Base-by-base conservation (phyloP, 176 grass and related monocot species). In the Eragrostis curvula region DNA sequence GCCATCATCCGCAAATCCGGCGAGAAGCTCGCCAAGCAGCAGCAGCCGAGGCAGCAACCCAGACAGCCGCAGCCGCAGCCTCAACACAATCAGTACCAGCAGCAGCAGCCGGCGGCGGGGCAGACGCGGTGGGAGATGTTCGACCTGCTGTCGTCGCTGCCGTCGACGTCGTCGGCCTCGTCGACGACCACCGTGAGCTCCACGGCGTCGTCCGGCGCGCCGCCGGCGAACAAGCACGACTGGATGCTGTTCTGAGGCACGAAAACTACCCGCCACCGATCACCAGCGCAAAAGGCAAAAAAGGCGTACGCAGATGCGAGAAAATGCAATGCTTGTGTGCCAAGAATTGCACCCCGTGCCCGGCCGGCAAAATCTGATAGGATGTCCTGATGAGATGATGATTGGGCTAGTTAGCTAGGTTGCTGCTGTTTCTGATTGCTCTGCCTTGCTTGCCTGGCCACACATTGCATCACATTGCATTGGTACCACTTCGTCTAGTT, bases 131-230 rank as follows among this genome's bases (percentile, higher is more conserved):
- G 93, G 90, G 96, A 98, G 79, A 92, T 81, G 81, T 87, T 91
- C 46, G 96, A 98, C 83, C 92, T 94, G 51, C 90, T 98, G 32
- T 97, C 92, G 6, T 88, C 81, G 24, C 81, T 92, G 18, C 88
- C 88, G 14, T 85, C 92, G 66, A 87, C 92, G 7, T 92, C 95
- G 9, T 94, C 95, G 0, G 73, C 90, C 0, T 81, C 93, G 50
- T 87, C 92, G 14, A 84, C 90, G 32, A 91, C 93, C 53, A 92
- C 86, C 48, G 82, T 83, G 1, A 79, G 90, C 79, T 91, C 92
- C 49, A 89, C 83, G 57, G 79, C 92, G 44, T 80, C 89, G 0
- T 89, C 92, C 39, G 62, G 66, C 68, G 80, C 80, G 21, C 84
- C 84, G 46, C 70, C 88, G 40, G 68, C 72, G 62, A 89, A 72